Base-by-base conservation (phyloP, 2,329 filamentous ascomycete species). In the Coniochaeta sp. region DNA sequence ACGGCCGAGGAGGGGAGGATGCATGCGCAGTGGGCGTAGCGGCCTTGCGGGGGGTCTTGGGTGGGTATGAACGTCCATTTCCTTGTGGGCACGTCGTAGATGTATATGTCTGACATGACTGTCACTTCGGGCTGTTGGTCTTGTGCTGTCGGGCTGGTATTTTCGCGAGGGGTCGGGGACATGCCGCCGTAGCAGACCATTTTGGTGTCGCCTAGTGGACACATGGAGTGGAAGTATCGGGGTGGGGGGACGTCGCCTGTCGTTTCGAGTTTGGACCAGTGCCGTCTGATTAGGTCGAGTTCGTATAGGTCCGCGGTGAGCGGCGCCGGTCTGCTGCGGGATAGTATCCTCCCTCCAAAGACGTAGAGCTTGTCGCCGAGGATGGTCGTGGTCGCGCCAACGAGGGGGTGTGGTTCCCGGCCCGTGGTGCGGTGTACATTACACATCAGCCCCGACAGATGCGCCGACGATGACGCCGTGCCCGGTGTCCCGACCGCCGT, bases 181-280 rank as follows among this genome's bases (percentile, higher is more conserved):
- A 99, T 99, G 60, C 94, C 94, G 53, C 94, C 94, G 68, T 97
- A 99, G 69, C 92, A 97, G 3, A 99, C 92, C 67, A 99, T 78
- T 68, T 97, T 99, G 3, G 90, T 92, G 65, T 97, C 94, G 20
- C 94, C 94, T 2, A 99, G 73, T 1, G 89, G 81, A 66, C 94
- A 99, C 67, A 97, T 88, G 57, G 91, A 97, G 73, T 99, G 94
- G 59, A 99, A 99, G 67, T 99, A 99, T 55, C 94, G 82, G 8
- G 94, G 90, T 2, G 91, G 87, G 1, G 94, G 94, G 32, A 95
- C 74, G 61, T 97, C 91, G 42, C 94, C 94, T 26, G 76, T 79
- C 0, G 89, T 85, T 50, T 95, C 89, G 22, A 97, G 67, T 66
- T 91, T 96, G 12, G 86, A 90, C 94, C 94, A 99, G 69, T 97